Evolutionary conservation across 768 basidiomycete species (phyloP).

Genomic region (Podaxis pistillaris): DNA sequence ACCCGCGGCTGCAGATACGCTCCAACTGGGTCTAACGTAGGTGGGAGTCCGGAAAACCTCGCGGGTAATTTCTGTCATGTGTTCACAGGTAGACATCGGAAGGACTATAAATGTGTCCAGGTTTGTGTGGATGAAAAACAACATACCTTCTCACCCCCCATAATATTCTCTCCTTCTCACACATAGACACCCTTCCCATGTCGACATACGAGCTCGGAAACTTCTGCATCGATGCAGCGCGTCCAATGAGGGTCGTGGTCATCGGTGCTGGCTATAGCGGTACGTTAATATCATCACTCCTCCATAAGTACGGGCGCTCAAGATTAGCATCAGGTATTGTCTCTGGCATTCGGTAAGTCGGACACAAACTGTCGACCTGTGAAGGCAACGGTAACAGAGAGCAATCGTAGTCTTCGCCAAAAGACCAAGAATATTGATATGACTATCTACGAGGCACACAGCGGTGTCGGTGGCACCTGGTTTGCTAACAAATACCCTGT

Average conservation of each 20-base stretch:
- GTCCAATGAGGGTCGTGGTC: conserved; percentile 52
- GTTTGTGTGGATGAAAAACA: neutral
- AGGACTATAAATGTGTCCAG: neutral
- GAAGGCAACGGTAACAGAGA: neutral
- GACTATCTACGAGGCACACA: conserved; percentile 57
- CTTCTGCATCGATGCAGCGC: conserved; percentile 51
- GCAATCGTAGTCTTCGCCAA: conserved; percentile 46
- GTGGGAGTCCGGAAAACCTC: neutral
- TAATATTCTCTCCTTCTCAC: neutral
- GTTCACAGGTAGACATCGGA: neutral
- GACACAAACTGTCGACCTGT: neutral
- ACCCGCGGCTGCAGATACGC: neutral
- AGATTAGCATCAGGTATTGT: conserved; percentile 38
- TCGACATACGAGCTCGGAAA: conserved; percentile 27
- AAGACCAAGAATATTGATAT: conserved; percentile 51
- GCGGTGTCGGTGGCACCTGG: conserved; percentile 66
- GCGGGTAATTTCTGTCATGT: neutral
- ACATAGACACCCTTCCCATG: neutral
- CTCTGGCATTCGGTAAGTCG: conserved; percentile 50
- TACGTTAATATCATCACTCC: conserved; percentile 18
- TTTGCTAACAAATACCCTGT: conserved; percentile 55
- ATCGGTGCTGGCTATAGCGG: conserved; percentile 64
- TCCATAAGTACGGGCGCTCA: neutral
- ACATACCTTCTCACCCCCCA: conserved; percentile 16
- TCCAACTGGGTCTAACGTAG: neutral